Evolutionary conservation across 1,284 basidiomycete species (phyloP).

Genomic region (Tilletia walkeri): DNA sequence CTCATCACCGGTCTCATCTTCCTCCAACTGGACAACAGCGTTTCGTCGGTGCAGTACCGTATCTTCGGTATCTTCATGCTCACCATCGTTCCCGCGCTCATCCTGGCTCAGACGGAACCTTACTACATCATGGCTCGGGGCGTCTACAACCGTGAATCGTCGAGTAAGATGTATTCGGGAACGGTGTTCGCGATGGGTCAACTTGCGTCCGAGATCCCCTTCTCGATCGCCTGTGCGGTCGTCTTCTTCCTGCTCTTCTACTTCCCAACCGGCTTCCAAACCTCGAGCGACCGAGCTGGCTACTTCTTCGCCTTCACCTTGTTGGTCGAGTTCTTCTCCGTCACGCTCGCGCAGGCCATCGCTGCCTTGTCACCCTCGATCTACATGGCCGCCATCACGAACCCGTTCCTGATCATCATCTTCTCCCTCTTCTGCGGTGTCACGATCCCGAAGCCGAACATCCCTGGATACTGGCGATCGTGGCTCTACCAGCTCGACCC

Average conservation of each 20-base stretch:
- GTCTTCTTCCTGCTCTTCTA: slow-evolving; percentile 47
- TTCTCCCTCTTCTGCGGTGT: slow-evolving; percentile 61
- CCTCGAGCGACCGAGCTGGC: slow-evolving; percentile 62
- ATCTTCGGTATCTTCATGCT: slow-evolving; percentile 67
- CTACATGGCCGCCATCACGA: slow-evolving; percentile 74
- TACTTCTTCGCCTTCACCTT: slow-evolving; percentile 66
- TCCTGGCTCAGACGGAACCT: slow-evolving; percentile 79
- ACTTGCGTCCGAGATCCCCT: slow-evolving; percentile 64
- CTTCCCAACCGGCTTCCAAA: slow-evolving; percentile 67
- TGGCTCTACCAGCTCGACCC: slow-evolving; percentile 21
- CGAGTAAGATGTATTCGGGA: slow-evolving; percentile 43
- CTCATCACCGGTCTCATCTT: slow-evolving; percentile 79
- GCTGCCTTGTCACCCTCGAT: slow-evolving; percentile 60
- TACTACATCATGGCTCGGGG: slow-evolving; percentile 75
- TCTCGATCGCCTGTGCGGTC: slow-evolving; percentile 63
- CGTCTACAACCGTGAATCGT: slow-evolving; percentile 46
- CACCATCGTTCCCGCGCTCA: slow-evolving; percentile 71
- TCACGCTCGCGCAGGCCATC: slow-evolving; percentile 44
- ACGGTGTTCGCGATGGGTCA: slow-evolving; percentile 55
- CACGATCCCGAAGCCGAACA: slow-evolving; percentile 4
- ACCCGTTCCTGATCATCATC: slow-evolving; percentile 67
- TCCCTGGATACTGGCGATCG: slow-evolving; percentile 11
- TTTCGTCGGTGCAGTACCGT: slow-evolving; percentile 76
- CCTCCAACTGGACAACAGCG: slow-evolving; percentile 70
- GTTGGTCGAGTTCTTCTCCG: slow-evolving; percentile 37